Base-by-base conservation (phyloP, 345 rosid genomes). In the Excoecaria agallocha region DNA sequence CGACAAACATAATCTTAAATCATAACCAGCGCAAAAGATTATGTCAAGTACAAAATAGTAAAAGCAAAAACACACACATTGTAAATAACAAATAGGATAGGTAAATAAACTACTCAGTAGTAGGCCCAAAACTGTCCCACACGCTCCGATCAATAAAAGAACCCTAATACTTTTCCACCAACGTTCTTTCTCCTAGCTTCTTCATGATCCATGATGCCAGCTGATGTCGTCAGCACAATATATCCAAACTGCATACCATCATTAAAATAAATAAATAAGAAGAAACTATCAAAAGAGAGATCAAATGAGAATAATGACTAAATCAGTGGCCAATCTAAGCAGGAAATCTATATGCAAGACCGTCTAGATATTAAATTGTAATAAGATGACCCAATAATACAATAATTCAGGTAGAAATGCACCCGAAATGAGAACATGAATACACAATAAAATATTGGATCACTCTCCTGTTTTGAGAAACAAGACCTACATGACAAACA, bases 141-240 rank as follows among this genome's bases (percentile, higher is more conserved):
- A 48, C 43, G 24, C 63, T 48, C 16, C 41, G 5, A 22, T 75
- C 76, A 89, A 80, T 90, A 90, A 72, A 90, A 87, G 86, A 90
- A 90, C 20, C 96, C 96, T 50, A 89, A 91, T 51, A 90, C 90
- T 70, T 90, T 90, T 62, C 96, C 96, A 68, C 96, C 96, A 3
- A 87, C 96, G 59, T 90, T 90, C 90, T 90, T 90, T 77, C 96
- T 89, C 72, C 96, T 89, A 0, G 96, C 93, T 83, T 91, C 96
- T 78, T 91, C 96, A 19, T 91, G 96, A 82, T 91, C 96, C 96
- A 91, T 91, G 82, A 91, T 89, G 52, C 96, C 96, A 10, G 93
- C 93, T 22, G 96, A 91, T 57, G 96, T 91, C 2, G 96, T 91
- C 80, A 91, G 77, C 77, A 91, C 93, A 60, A 91, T 91, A 65